Percentiles rank a stretch among this genome's conserved stretches.
Conservation (phyloP, 768 basidiomycete genomes). For the Lepiota subincarnata region DNA sequence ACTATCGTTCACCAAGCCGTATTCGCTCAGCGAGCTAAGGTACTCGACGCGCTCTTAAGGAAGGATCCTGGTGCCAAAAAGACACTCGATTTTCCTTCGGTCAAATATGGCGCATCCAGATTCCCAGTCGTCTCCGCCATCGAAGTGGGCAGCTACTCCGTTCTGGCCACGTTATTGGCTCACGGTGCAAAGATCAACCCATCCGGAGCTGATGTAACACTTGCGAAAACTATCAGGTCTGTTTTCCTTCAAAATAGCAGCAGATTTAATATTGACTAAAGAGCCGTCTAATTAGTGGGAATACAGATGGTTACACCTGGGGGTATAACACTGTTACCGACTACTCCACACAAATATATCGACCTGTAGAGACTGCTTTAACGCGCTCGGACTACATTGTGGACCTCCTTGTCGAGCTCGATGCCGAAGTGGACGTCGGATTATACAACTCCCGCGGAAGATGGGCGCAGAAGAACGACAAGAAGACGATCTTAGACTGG, state of each 20-base stretch:
- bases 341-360: slow-evolving; percentile 22
- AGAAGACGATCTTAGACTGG: slow-evolving; percentile 35
- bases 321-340: slow-evolving; percentile 20
- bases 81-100: slow-evolving; percentile 35
- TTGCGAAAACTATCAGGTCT: slow-evolving; percentile 31
- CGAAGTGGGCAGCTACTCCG: slow-evolving; percentile 27
- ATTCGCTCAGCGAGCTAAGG: slow-evolving; percentile 27
- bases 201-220: slow-evolving; percentile 31
- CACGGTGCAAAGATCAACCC: slow-evolving; percentile 35
- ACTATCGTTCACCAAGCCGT: slow-evolving; percentile 43
- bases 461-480: slow-evolving; percentile 17
- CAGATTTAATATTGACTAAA: background rate
- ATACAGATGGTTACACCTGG: slow-evolving; percentile 16
- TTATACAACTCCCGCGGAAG: slow-evolving; percentile 20
- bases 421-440: slow-evolving; percentile 30
- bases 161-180: slow-evolving; percentile 34
- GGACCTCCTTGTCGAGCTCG: slow-evolving; percentile 34
- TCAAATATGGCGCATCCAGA: slow-evolving; percentile 20
- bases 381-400: slow-evolving; percentile 30
- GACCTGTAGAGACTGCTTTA: slow-evolving; percentile 38
- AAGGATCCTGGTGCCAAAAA: slow-evolving; percentile 36
- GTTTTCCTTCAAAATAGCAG: slow-evolving; percentile 8
- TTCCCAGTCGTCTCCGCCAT: slow-evolving; percentile 39
- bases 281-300: slow-evolving; percentile 13
- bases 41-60: slow-evolving; percentile 37